phyloP scores from a whole-genome alignment of 164 flowering plant genomes.

The Chimonanthus praecox region DNA sequence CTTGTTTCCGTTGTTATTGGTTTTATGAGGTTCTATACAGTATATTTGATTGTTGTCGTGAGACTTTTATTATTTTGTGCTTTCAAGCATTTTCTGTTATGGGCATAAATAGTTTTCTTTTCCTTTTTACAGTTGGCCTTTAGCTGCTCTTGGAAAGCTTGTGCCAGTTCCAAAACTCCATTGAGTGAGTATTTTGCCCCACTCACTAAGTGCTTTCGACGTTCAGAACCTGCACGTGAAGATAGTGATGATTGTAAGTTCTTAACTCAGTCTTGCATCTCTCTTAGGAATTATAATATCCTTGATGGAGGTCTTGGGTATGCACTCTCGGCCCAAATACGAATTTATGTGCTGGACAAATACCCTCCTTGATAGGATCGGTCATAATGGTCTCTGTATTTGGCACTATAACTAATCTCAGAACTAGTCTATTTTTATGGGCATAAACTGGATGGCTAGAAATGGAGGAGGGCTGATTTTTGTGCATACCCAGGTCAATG shows the following conservation, averaged over 20 bases:
- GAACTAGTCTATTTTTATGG: too few species aligned
- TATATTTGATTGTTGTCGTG: not conserved
- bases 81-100: not conserved
- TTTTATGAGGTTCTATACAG: slow-evolving; percentile 46
- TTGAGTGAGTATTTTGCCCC: slow-evolving; percentile 19
- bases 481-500: too few species aligned
- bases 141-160: slow-evolving; percentile 67
- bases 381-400: too few species aligned
- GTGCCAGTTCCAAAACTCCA: slow-evolving; percentile 73
- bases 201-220: slow-evolving; percentile 2
- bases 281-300: too few species aligned
- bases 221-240: not conserved
- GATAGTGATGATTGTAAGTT: not conserved
- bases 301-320: too few species aligned
- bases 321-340: too few species aligned
- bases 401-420: too few species aligned
- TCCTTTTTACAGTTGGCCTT: slow-evolving; percentile 71
- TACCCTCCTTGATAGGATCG: too few species aligned
- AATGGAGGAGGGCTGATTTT: too few species aligned
- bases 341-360: too few species aligned
- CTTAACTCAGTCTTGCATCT: too few species aligned
- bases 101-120: not conserved
- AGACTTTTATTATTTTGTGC: not conserved
- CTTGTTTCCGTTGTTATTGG: slow-evolving; percentile 53
- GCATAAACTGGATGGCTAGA: too few species aligned